phyloP scores from a whole-genome alignment of 345 rosid genomes.

The Eucalyptus albens region DNA sequence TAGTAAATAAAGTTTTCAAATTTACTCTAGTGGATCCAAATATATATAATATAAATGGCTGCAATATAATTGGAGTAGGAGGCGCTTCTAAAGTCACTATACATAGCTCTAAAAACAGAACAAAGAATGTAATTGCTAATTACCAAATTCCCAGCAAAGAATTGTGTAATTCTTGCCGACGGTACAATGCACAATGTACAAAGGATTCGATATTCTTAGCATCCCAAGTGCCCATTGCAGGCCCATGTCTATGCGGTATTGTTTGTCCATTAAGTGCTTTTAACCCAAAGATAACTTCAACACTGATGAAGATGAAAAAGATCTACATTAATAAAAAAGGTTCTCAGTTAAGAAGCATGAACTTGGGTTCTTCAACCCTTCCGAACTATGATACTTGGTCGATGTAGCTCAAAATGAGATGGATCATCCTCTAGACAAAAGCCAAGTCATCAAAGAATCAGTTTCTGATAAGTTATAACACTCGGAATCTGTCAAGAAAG shows the following conservation, averaged over 20 bases:
- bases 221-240: conserved; percentile 62
- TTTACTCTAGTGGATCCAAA: no score
- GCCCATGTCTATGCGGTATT: conserved; percentile 14
- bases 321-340: not conserved
- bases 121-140: not conserved
- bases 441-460: not conserved
- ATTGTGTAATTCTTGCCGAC: conserved; percentile 33
- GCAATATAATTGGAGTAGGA: not conserved
- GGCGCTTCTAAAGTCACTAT: not conserved
- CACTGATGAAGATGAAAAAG: conserved; percentile 21
- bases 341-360: not conserved
- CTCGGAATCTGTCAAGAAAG: not conserved
- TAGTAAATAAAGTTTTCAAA: no score
- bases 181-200: conserved; percentile 23
- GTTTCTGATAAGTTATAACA: not conserved
- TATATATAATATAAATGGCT: not conserved
- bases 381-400: not conserved
- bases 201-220: conserved; percentile 52
- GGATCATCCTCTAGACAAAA: not conserved
- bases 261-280: conserved; percentile 52
- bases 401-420: not conserved
- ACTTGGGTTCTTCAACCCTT: not conserved
- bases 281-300: conserved; percentile 60
- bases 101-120: not conserved
- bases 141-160: conserved; percentile 82